Base-by-base conservation (phyloP, 2,329 filamentous ascomycete genomes). In the Colletotrichum simmondsii region DNA sequence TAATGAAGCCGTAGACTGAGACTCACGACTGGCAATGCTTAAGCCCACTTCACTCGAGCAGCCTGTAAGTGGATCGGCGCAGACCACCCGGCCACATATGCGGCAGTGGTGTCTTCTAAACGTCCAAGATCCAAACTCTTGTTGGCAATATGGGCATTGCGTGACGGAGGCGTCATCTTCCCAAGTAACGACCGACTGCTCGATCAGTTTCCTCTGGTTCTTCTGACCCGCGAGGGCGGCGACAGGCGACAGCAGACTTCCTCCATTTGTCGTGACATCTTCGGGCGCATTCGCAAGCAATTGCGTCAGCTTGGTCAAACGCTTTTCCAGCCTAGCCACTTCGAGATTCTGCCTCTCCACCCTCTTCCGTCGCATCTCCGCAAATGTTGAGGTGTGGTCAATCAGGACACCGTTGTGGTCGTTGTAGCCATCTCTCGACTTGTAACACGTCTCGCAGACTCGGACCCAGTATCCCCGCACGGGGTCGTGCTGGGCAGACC, bases 391-490 rank as follows among this genome's bases (percentile, higher is more conserved):
- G 3, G 91, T 95, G 77, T 95, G 93, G 77, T 97, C 92, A 72
- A 91, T 87, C 70, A 92, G 86, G 2, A 92, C 81, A 1, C 95
- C 94, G 68, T 89, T 90, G 77, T 96, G 93, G 78, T 99, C 95
- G 80, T 97, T 98, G 83, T 99, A 99, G 4, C 97, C 97, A 30
- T 95, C 94, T 78, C 97, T 90, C 64, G 95, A 98, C 85, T 98
- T 98, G 85, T 97, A 99, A 84, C 97, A 99, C n/a, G 97, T 98
- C 85, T 99, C 97, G 80, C 97, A 99, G 2, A 98, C 96, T 64
- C 97, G 87, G 77, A 94, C 97, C 97, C 97, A 99, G 77, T 94
- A 90, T 8, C 97, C 97, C 74, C 96, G 88, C 1, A 97, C 91
- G 0, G 97, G 96, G 75, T 99, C 97, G 82, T 98, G 95, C 71